phyloP scores from a whole-genome alignment of 78 protist genomes.

The Dictyostelium capitatum region DNA sequence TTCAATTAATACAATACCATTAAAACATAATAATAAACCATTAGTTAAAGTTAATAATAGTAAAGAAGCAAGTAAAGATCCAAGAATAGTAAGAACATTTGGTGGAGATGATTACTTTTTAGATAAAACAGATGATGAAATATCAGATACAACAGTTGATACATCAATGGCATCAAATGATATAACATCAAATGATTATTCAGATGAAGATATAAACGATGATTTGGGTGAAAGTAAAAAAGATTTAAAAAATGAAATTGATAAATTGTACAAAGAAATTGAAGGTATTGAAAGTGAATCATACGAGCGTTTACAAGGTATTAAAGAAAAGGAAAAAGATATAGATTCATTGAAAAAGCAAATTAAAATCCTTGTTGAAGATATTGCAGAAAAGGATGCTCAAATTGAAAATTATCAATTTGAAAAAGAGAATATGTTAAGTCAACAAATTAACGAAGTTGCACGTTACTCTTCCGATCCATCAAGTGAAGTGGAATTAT shows the following conservation, averaged over 20 bases:
- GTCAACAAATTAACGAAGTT: conserved; percentile 24
- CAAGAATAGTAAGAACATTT: conserved; percentile 64
- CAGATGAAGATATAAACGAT: conserved; percentile 74
- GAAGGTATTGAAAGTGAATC: conserved; percentile 42
- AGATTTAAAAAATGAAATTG: conserved; percentile 56
- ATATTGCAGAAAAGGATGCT: conserved; percentile 10
- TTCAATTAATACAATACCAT: conserved; percentile 70
- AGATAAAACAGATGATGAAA: conserved; percentile 66
- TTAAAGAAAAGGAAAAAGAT: conserved; percentile 43
- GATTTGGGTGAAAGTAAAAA: conserved; percentile 74
- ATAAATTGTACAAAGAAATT: conserved; percentile 43
- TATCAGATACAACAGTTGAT: conserved; percentile 55
- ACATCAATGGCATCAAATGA: conserved; percentile 43
- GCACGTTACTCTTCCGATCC: background rate
- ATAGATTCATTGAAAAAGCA: conserved; percentile 37
- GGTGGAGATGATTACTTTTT: conserved; percentile 70
- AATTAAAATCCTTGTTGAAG: conserved; percentile 14
- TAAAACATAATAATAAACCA: conserved; percentile 66
- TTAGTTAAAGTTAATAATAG: conserved; percentile 24
- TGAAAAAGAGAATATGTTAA: conserved; percentile 47
- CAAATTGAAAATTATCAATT: conserved; percentile 22
- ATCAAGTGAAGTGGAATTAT: conserved; percentile 29
- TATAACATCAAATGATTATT: conserved; percentile 66
- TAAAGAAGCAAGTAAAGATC: conserved; percentile 53
- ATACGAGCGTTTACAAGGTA: conserved; percentile 19